These are phyloP conservation scores for Colletotrichum eremochloae DNA, from an alignment of 2,329 filamentous ascomycete species.

Conservation along the genomic window DNA sequence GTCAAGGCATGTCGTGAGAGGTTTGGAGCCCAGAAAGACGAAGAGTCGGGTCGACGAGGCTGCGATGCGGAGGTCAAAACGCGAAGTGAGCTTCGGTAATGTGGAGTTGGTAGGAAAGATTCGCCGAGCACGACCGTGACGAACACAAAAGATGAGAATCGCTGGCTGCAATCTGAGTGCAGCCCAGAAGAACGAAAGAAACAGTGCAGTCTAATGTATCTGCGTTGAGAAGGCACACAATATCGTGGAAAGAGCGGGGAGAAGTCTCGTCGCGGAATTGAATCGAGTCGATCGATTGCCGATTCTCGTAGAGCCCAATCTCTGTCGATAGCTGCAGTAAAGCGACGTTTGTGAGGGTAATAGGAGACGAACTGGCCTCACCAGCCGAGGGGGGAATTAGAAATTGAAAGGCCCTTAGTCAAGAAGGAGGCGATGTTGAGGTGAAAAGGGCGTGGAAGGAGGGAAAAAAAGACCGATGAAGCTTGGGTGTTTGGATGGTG, in stretches of 20 bases:
- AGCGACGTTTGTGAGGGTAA: not conserved
- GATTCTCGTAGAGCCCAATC: not conserved
- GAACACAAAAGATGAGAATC: not conserved
- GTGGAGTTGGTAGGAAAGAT: not conserved
- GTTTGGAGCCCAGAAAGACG: not conserved
- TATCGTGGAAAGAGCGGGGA: not conserved
- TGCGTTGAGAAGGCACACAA: not conserved
- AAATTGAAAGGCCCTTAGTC: not conserved
- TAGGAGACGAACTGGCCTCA: not conserved
- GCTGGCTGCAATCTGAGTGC: not conserved
- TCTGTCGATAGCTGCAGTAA: not conserved
- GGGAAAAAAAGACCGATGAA: conserved; percentile 20
- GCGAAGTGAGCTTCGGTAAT: conserved; percentile 3
- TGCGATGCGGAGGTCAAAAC: not conserved
- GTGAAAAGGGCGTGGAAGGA: conserved; percentile 10
- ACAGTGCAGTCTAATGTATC: not conserved
- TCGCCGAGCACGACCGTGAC: conserved; percentile 1
- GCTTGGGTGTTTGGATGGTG: conserved; percentile 20
- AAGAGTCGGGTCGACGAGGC: not conserved
- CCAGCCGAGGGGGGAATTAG: conserved; percentile 10
- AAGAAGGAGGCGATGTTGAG: conserved; percentile 1
- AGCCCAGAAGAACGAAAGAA: not conserved
- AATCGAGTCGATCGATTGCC: conserved; percentile 14
- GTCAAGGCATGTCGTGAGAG: conserved; percentile 23
- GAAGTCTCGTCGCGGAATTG: not conserved